These are phyloP conservation scores for Calamus simplicifolius DNA, from an alignment of 176 grass and related monocot genomes.

Conservation along the genomic window DNA sequence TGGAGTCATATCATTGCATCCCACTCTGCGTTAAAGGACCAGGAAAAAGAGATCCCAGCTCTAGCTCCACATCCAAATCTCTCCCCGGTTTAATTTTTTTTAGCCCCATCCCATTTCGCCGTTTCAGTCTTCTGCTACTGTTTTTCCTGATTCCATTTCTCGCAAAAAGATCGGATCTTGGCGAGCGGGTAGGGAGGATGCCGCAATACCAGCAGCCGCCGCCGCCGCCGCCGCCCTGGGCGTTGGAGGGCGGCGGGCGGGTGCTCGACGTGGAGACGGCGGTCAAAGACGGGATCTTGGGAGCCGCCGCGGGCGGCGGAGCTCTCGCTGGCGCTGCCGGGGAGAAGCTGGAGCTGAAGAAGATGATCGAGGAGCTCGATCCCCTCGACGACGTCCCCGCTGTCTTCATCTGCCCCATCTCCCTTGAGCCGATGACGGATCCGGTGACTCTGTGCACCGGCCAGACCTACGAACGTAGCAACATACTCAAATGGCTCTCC, in stretches of 20 bases:
- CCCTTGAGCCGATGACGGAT: slow-evolving; percentile 96
- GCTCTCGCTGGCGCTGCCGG: slow-evolving; percentile 7
- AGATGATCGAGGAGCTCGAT: slow-evolving; percentile 94
- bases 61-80: slow-evolving; percentile 1
- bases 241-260: slow-evolving; percentile 67
- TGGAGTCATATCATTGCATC: not conserved
- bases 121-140: slow-evolving; percentile 18
- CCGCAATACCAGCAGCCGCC: slow-evolving; percentile 51
- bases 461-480: slow-evolving; percentile 87
- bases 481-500: slow-evolving; percentile 75
- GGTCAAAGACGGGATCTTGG: slow-evolving; percentile 87
- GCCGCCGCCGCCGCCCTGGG: slow-evolving; percentile 9
- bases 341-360: slow-evolving; percentile 44
- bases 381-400: slow-evolving; percentile 37
- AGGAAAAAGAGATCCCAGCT: not conserved
- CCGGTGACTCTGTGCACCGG: slow-evolving; percentile 97
- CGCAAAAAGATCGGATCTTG: slow-evolving; percentile 10
- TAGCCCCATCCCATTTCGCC: not conserved
- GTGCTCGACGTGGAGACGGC: slow-evolving; percentile 91
- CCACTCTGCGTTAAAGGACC: too few species aligned
- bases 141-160: not conserved
- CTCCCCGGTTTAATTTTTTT: slow-evolving; percentile 36
- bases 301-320: slow-evolving; percentile 23
- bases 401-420: slow-evolving; percentile 97
- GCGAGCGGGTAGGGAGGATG: slow-evolving; percentile 30